Evolutionary conservation across 192 early-diverging fungal genomes (phyloP).

Genomic region (Allomyces javanicus): DNA sequence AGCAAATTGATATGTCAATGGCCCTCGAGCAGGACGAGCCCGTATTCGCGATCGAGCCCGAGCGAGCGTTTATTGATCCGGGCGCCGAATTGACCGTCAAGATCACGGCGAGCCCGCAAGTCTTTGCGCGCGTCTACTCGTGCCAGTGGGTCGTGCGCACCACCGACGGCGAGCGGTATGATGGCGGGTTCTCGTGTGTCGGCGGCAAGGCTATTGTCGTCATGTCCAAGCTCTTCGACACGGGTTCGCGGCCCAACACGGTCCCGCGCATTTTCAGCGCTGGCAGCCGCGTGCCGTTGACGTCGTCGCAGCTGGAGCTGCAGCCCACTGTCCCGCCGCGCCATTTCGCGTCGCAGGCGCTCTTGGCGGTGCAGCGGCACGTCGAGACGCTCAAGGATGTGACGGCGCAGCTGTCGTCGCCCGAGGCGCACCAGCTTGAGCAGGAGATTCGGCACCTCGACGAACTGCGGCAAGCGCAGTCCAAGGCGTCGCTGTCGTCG

Average conservation of each 20-base stretch:
- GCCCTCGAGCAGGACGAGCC: constrained; percentile 25
- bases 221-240: constrained; percentile 7
- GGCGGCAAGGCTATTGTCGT: constrained; percentile 42
- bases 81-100: constrained; percentile 10
- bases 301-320: too few species aligned
- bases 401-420: not conserved
- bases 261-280: constrained; percentile 2
- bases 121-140: constrained; percentile 21
- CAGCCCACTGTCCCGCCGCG: too few species aligned
- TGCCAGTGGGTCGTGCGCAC: constrained; percentile 24
- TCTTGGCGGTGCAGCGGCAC: constrained; percentile 2
- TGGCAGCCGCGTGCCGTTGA: too few species aligned
- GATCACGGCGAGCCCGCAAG: constrained; percentile 22
- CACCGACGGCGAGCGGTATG: constrained; percentile 30
- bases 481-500: too few species aligned
- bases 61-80: constrained; percentile 20
- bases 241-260: not conserved
- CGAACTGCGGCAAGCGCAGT: too few species aligned
- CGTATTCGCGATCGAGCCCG: constrained; percentile 32
- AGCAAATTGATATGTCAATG: constrained; percentile 29
- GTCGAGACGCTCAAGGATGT: constrained; percentile 2
- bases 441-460: too few species aligned
- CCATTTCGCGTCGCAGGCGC: not conserved
- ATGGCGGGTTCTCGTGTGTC: constrained; percentile 16
- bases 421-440: too few species aligned